Base-by-base conservation (phyloP, 176 grass and related monocot genomes). In the Poa pratensis region DNA sequence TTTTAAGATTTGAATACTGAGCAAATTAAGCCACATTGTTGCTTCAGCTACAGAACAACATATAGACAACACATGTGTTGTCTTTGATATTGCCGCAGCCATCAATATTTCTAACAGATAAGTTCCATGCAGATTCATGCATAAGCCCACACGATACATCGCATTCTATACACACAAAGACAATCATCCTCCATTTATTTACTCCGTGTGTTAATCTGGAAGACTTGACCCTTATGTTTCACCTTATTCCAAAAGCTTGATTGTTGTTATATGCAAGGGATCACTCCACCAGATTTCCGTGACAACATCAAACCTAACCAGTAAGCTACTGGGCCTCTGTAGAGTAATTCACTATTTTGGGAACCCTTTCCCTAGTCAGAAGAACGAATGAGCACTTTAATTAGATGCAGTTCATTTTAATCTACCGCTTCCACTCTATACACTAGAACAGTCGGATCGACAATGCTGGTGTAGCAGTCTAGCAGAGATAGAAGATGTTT, bases 251-350 rank as follows among this genome's bases (percentile, higher is more conserved):
- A 27, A 34, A 54, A 20, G n/a, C 55, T 59, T 6, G 10, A 12
- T 63, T 80, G 40, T 23, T 65, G 23, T 58, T 79, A 45, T 79
- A 27, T 65, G 76, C 10, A 64, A 80, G 40, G 13, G 64, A 80
- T 22, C 6, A 40, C 37, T 40, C 37, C 37, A 40, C 37, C 37
- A 40, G 37, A 40, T 40, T 40, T 35, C 34, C 34, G 34, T 19
- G 23, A 4, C 39, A 1, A 43, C 9, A 4, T 13, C 26, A 54
- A 16, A 32, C 3, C 39, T 10, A 43, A 43, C 42, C 42, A 43
- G 42, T 43, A 43, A 43, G 9, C 42, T 43, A 10, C 6, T 43
- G 10, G 42, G 42, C 9, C 7, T 43, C 42, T 43, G 6, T 10
- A 2, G 42, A 43, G 42, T 43, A 43, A 1, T 43, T 43, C 42